A percentile compares a stretch with the other conserved stretches of the same genome.
Evolutionary conservation across 2,329 filamentous ascomycete species (phyloP).

Genomic region (Beauveria asiatica): DNA sequence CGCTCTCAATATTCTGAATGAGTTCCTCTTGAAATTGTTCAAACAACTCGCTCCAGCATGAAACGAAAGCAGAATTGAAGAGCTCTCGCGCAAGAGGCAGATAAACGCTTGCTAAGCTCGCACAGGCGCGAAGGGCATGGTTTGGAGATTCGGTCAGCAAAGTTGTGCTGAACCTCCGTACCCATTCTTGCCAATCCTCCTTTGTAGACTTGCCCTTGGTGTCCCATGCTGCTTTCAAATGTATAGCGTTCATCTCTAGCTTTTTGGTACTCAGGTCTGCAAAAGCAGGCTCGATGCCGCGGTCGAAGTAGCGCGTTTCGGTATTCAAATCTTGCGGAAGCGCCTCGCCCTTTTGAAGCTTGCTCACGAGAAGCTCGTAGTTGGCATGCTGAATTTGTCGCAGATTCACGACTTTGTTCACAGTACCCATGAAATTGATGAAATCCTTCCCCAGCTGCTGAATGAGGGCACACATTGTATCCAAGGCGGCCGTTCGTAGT

Average conservation of each 20-base stretch:
- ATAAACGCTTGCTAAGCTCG: slow-evolving; percentile 82
- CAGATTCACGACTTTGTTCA: slow-evolving; percentile 75
- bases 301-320: slow-evolving; percentile 69
- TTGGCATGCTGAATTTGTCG: slow-evolving; percentile 83
- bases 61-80: slow-evolving; percentile 98
- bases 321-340: slow-evolving; percentile 92
- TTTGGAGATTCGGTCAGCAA: slow-evolving; percentile 92
- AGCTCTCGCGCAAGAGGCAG: slow-evolving; percentile 84
- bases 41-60: slow-evolving; percentile 96
- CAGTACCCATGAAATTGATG: slow-evolving; percentile 83
- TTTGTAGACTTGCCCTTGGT: slow-evolving; percentile 93
- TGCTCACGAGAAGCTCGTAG: slow-evolving; percentile 85
- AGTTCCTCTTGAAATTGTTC: slow-evolving; percentile 96
- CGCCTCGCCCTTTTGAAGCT: slow-evolving; percentile 88
- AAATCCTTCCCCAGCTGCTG: slow-evolving; percentile 96
- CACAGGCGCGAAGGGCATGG: slow-evolving; percentile 87
- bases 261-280: slow-evolving; percentile 87
- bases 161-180: slow-evolving; percentile 91
- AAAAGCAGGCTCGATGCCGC: slow-evolving; percentile 70
- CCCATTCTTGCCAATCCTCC: slow-evolving; percentile 99
- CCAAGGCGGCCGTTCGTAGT: slow-evolving; percentile 73
- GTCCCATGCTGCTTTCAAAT: slow-evolving; percentile 95
- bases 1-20: slow-evolving; percentile 89
- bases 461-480: slow-evolving; percentile 90
- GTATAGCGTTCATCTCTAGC: slow-evolving; percentile 92